Conservation (phyloP, 2,329 filamentous ascomycete species). For the Stemphylium beticola region DNA sequence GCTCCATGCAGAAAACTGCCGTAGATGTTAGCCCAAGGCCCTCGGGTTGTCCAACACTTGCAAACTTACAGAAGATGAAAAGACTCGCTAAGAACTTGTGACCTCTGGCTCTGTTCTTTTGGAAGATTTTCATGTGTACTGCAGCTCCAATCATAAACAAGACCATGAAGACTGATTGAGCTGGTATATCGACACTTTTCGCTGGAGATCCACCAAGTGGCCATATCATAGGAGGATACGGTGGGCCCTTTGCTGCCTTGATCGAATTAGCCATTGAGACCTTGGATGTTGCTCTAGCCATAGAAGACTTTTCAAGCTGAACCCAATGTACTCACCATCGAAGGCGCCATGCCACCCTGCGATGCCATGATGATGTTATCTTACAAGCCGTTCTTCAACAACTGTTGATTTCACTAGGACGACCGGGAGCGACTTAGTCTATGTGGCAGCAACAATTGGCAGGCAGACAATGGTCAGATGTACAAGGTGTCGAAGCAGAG, state of each 20-base stretch:
- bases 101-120: conserved; percentile 44
- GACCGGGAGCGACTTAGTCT: neutral
- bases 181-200: conserved; percentile 49
- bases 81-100: conserved; percentile 53
- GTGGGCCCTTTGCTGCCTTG: conserved; percentile 31
- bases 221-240: conserved; percentile 41
- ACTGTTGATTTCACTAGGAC: neutral
- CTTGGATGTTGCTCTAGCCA: neutral
- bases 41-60: neutral
- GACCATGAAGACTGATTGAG: conserved; percentile 50
- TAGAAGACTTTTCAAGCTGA: neutral
- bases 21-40: neutral
- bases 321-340: conserved; percentile 14
- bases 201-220: conserved; percentile 48
- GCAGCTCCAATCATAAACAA: conserved; percentile 51
- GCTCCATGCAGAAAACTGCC: conserved; percentile 52
- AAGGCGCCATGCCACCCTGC: conserved; percentile 19
- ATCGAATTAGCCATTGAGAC: conserved; percentile 9
- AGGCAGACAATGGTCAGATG: neutral
- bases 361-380: conserved; percentile 15
- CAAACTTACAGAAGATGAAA: conserved; percentile 48
- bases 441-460: neutral
- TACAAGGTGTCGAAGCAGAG: neutral
- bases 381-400: neutral
- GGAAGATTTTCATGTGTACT: conserved; percentile 52